Percentiles rank a stretch among this genome's conserved stretches.
phyloP scores from a whole-genome alignment of 2,329 filamentous ascomycete species.

The Pseudohalonectria lignicola region DNA sequence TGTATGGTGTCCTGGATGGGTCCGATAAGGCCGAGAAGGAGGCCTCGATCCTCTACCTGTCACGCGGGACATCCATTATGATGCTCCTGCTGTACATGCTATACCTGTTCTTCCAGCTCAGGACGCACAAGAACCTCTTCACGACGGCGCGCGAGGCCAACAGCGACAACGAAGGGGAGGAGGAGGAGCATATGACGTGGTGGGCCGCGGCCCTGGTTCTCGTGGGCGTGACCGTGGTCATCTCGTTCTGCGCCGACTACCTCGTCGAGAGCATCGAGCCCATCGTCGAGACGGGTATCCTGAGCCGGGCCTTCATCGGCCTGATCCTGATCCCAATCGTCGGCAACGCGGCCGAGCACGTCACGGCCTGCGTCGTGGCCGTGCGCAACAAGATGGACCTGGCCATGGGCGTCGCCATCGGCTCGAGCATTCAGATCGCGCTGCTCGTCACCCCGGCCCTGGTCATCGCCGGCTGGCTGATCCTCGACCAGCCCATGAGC shows the following conservation, averaged over 20 bases:
- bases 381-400: conserved; percentile 67
- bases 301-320: conserved; percentile 68
- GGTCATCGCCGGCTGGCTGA: conserved; percentile 70
- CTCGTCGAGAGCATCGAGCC: conserved; percentile 63
- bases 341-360: conserved; percentile 75
- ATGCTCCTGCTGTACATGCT: conserved; percentile 64
- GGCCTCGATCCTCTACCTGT: conserved; percentile 56
- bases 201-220: conserved; percentile 55
- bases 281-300: conserved; percentile 46
- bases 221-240: conserved; percentile 57
- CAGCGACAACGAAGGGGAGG: conserved; percentile 26
- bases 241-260: conserved; percentile 72
- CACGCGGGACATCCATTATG: conserved; percentile 66
- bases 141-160: conserved; percentile 34
- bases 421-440: conserved; percentile 73
- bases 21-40: conserved; percentile 28
- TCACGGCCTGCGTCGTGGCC: conserved; percentile 70
- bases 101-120: conserved; percentile 70
- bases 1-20: conserved; percentile 52
- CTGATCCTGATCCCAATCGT: conserved; percentile 73
- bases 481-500: conserved; percentile 61
- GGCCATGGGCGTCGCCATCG: conserved; percentile 71
- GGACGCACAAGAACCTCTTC: conserved; percentile 64
- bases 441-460: conserved; percentile 71
- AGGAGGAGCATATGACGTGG: conserved; percentile 45